These are phyloP conservation scores for Colletotrichum lini DNA, from an alignment of 2,329 filamentous ascomycete genomes.

Conservation along the genomic window DNA sequence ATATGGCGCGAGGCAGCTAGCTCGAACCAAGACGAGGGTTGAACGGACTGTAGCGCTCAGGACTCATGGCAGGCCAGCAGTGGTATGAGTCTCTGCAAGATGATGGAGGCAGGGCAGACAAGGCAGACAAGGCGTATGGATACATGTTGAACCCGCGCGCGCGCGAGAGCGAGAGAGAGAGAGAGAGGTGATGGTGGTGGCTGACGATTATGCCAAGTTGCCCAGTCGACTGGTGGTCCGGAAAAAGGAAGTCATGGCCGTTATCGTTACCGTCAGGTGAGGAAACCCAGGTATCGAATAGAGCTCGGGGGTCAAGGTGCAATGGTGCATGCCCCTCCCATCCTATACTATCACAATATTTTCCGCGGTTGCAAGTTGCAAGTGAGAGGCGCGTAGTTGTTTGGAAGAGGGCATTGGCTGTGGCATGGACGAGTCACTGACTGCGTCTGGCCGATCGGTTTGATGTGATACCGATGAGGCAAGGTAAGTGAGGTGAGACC, in stretches of 20 bases:
- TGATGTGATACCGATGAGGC: not conserved
- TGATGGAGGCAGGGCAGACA: not conserved
- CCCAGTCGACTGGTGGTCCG: slow-evolving; percentile 7
- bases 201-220: slow-evolving; percentile 32
- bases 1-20: slow-evolving; percentile 5
- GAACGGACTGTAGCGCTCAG: slow-evolving; percentile 1
- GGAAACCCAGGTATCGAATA: slow-evolving; percentile 6
- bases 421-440: slow-evolving; percentile 5
- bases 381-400: not conserved
- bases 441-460: not conserved
- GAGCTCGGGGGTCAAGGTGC: not conserved
- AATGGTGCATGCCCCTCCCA: not conserved
- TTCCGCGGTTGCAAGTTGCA: not conserved
- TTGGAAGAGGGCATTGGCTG: not conserved
- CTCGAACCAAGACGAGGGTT: not conserved
- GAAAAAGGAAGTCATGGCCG: slow-evolving; percentile 29
- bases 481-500: not conserved
- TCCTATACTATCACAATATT: too few relatives aligned
- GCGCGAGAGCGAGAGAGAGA: not conserved
- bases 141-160: not conserved
- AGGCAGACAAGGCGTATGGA: not conserved
- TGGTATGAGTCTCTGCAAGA: not conserved
- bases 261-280: slow-evolving; percentile 19
- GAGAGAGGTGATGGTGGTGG: not conserved
- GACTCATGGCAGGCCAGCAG: slow-evolving; percentile 6